These are phyloP conservation scores for Cornus controversa DNA, from an alignment of 148 eudicot genomes.

Conservation along the genomic window DNA sequence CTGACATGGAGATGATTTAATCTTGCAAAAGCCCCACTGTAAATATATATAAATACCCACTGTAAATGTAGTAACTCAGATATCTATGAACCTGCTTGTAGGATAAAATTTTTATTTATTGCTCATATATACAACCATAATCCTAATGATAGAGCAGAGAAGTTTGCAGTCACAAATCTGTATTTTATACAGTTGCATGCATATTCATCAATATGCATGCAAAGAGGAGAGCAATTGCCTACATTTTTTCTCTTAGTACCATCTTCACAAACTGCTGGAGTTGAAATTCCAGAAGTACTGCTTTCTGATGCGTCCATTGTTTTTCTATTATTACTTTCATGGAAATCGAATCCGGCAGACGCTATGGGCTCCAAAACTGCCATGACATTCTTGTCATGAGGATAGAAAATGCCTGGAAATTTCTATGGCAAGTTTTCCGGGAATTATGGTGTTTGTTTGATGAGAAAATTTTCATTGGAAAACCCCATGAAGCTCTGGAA, in stretches of 20 bases:
- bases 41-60: too few species aligned
- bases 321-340: conserved; percentile 50
- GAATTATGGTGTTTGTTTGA: conserved; percentile 25
- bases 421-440: conserved; percentile 23
- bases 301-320: conserved; percentile 36
- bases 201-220: too few species aligned
- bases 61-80: too few species aligned
- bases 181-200: too few species aligned
- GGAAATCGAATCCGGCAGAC: conserved; percentile 13
- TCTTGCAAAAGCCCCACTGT: too few species aligned
- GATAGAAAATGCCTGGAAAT: conserved; percentile 15
- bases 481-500: conserved; percentile 40
- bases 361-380: conserved; percentile 10
- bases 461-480: conserved; percentile 34
- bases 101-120: too few species aligned
- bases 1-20: too few species aligned
- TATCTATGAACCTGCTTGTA: too few species aligned
- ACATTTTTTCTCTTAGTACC: conserved; percentile 44
- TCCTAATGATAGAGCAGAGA: too few species aligned
- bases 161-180: too few species aligned
- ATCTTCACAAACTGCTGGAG: conserved; percentile 44
- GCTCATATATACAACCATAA: too few species aligned
- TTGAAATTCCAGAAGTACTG: conserved; percentile 41
- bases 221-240: not conserved
- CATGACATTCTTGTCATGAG: conserved; percentile 16